phyloP scores from a whole-genome alignment of 2,329 filamentous ascomycete species.

The Aspergillus awamori region DNA sequence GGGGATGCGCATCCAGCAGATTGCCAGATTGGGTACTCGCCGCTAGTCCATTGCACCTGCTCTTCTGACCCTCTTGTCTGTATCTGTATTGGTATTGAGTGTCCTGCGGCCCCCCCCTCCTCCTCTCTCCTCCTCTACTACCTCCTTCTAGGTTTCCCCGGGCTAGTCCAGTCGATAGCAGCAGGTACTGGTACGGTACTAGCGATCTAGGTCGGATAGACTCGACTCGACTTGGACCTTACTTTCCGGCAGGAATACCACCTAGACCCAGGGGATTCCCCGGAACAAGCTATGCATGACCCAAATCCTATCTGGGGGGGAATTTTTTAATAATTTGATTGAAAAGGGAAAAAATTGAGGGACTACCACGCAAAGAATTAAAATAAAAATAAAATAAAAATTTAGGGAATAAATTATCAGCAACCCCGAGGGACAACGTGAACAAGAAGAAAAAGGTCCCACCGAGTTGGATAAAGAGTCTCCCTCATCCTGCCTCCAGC shows the following conservation, averaged over 20 bases:
- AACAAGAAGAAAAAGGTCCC: conserved; percentile 13
- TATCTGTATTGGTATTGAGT: neutral
- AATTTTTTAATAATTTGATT: neutral
- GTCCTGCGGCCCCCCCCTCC: neutral
- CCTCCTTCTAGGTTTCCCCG: neutral
- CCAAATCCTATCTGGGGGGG: neutral
- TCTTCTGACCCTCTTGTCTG: too few relatives aligned
- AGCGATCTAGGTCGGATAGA: neutral
- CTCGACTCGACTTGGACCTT: neutral
- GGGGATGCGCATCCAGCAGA: conserved; percentile 12
- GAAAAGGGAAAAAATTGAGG: neutral
- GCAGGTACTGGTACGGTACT: conserved; percentile 4
- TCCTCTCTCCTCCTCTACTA: neutral
- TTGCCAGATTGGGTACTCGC: conserved; percentile 2
- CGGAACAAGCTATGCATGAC: conserved; percentile 11
- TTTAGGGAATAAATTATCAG: neutral
- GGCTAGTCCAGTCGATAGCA: neutral
- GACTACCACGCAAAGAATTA: neutral
- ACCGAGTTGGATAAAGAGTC: conserved; percentile 31
- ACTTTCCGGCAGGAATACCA: neutral
- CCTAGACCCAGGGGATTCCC: conserved; percentile 11
- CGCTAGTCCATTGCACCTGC: conserved; percentile 8
- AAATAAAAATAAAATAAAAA: neutral
- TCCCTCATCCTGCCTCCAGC: conserved; percentile 15
- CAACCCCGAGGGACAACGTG: neutral